A percentile compares a stretch with the other conserved stretches of the same genome.
Conservation (phyloP, 148 eudicot species). For the Polygonum maritimum region DNA sequence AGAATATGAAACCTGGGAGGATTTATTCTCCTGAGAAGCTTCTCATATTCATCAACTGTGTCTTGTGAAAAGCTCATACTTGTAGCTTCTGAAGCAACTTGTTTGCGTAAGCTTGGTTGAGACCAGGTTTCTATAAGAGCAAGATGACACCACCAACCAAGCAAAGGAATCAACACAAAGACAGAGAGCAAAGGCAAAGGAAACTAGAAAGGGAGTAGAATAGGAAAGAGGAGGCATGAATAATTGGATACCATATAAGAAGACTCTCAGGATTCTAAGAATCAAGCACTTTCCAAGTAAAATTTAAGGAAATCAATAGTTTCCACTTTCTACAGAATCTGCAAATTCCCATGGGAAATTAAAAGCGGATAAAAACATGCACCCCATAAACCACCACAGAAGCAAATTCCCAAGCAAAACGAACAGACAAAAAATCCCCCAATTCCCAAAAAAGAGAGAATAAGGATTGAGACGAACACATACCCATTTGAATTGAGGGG, state of each 20-base stretch:
- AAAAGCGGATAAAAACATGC: not conserved
- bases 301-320: not conserved
- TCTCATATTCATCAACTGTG: constrained; percentile 87
- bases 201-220: not conserved
- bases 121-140: not conserved
- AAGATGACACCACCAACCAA: not conserved
- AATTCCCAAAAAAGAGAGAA: not conserved
- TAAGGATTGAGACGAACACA: not conserved
- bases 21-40: constrained; percentile 83
- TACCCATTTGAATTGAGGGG: constrained; percentile 24
- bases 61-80: constrained; percentile 59
- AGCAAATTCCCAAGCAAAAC: not conserved
- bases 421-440: not conserved
- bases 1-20: constrained; percentile 55
- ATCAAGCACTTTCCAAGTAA: not conserved
- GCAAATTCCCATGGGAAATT: not conserved
- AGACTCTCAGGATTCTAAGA: not conserved
- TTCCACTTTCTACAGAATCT: constrained; percentile 5
- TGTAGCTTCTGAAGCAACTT: constrained; percentile 35
- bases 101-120: constrained; percentile 9
- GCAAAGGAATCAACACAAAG: not conserved
- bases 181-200: not conserved
- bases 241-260: not conserved
- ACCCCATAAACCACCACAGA: not conserved
- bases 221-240: not conserved